Evolutionary conservation across 352 stramenopile genomes (phyloP).

Genomic region (Globisporangium rhizosaccharum): DNA sequence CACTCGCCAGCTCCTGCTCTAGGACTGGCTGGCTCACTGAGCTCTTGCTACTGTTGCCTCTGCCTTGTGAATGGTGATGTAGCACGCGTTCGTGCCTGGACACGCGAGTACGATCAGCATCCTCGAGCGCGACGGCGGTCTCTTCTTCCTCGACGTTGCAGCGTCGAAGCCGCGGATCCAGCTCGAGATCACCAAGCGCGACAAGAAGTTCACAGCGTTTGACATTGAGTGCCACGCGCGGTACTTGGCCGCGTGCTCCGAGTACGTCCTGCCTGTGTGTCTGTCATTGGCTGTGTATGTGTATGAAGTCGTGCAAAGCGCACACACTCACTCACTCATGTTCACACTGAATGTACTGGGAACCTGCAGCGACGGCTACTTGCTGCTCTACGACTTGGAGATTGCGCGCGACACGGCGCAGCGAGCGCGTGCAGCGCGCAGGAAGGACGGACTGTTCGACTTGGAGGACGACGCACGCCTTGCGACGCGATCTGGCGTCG

Average conservation of each 20-base stretch:
- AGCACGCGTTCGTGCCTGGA: conserved; percentile 68
- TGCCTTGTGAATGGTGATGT: neutral
- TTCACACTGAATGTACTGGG: neutral
- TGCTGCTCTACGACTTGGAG: conserved; percentile 80
- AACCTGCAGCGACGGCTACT: conserved; percentile 51
- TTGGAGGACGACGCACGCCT: conserved; percentile 35
- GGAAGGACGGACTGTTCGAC: conserved; percentile 37
- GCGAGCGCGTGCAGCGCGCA: conserved; percentile 27
- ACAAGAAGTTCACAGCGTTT: conserved; percentile 49
- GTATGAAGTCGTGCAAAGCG: neutral
- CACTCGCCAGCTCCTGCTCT: neutral
- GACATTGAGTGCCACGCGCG: conserved; percentile 64
- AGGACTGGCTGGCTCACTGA: neutral
- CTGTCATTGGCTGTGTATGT: neutral
- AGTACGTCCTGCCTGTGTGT: conserved; percentile 30
- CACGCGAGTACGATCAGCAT: conserved; percentile 57
- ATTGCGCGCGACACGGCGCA: conserved; percentile 59
- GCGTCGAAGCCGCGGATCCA: conserved; percentile 66
- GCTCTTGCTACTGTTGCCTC: neutral
- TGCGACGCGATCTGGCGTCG: conserved; percentile 33
- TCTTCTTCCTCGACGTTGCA: conserved; percentile 74
- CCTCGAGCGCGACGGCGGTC: conserved; percentile 52
- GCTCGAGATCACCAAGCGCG: conserved; percentile 57
- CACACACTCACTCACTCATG: neutral
- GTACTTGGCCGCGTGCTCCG: conserved; percentile 61